Evolutionary conservation across 306 rosid species (phyloP), one percentile per base, ranked within the genome.

Genomic region (Rosa rugosa): DNA sequence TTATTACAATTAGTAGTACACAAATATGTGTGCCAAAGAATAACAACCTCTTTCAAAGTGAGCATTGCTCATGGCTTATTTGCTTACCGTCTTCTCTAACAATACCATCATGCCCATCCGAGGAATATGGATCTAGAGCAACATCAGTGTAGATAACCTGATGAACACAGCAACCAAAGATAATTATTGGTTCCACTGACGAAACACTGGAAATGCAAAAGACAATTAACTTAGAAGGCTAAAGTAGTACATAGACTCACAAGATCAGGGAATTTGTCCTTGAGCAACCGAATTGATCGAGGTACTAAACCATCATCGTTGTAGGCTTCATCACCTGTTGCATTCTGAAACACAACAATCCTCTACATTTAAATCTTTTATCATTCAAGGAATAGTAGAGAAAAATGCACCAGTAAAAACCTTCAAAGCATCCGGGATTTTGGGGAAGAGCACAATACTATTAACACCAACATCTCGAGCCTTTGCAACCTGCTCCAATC

Each of bases 71-170:
- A 70, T 56, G 78, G 85, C 72, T 64, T 53, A 69, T 53, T 41
- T 63, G 46, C 89, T 80, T 83, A 93, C 98, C 99, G 83, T 95
- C 99, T 84, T 95, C 98, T 87, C 98, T 85, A 45, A 95, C 99
- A 18, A 95, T 93, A 78, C 98, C 99, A 53, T 93, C 99, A 82
- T 95, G 99, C 70, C 98, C 99, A 80, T 95, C 99, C 5, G 98
- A 93, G 0, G 97, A 91, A 86, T 95, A 95, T 13, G 99, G 99
- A 88, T 95, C 98, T 76, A 95, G 87, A 36, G 99, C 99, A 85
- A 95, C 97, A 76, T 95, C 99, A 46, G 98, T 95, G 84, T 93
- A 95, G 78, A 95, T 93, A 72, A 88, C 81, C 99, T 95, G 87
- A 83, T 56, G 16, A 77, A 59, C 67, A 31, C 31, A 81, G 77